Evolutionary conservation across 257 asterid genomes (phyloP).

Genomic region (Penstemon barbatus): DNA sequence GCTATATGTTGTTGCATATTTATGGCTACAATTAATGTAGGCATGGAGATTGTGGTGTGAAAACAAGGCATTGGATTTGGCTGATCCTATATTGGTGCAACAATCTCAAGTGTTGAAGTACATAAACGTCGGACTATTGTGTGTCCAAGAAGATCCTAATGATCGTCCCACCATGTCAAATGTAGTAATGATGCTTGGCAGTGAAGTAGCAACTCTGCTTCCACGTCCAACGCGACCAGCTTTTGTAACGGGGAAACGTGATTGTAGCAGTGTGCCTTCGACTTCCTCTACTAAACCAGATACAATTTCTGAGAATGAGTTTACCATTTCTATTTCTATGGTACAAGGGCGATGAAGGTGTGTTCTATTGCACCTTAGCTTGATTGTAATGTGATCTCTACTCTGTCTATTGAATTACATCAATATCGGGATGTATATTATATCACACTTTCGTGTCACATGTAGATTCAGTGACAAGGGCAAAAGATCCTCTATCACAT

Average conservation of each 20-base stretch:
- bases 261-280: constrained; percentile 18
- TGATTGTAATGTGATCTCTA: too few relatives aligned
- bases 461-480: too few relatives aligned
- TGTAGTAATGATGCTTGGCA: constrained; percentile 34
- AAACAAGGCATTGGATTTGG: constrained; percentile 31
- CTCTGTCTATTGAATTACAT: too few relatives aligned
- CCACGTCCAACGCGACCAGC: constrained; percentile 34
- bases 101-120: constrained; percentile 31
- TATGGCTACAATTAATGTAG: constrained; percentile 19
- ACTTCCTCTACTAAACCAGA: constrained; percentile 33
- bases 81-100: constrained; percentile 25
- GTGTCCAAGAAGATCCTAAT: constrained; percentile 47
- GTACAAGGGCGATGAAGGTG: constrained; percentile 32
- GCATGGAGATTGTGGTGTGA: constrained; percentile 40
- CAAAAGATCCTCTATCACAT: too few relatives aligned
- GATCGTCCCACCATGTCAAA: constrained; percentile 41
- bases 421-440: too few relatives aligned
- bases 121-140: constrained; percentile 39
- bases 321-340: constrained; percentile 30
- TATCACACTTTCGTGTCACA: too few relatives aligned
- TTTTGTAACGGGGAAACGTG: constrained; percentile 33
- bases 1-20: too few relatives aligned
- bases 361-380: not conserved
- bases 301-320: constrained; percentile 11
- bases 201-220: constrained; percentile 24